phyloP scores from a whole-genome alignment of 1,284 basidiomycete genomes.

The Cronartium quercuum region DNA sequence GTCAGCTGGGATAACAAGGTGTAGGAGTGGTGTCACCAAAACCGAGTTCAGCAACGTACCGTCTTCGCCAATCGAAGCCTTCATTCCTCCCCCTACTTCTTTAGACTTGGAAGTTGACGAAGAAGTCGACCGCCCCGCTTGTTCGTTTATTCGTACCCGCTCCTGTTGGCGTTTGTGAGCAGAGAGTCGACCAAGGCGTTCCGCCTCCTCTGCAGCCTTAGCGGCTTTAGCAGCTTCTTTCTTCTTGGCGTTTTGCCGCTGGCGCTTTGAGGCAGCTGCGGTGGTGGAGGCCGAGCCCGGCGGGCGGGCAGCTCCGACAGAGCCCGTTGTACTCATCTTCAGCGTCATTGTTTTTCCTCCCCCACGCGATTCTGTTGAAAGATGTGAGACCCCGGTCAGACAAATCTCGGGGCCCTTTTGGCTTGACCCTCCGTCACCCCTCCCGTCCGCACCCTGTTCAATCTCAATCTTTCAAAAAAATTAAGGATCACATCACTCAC shows the following conservation, averaged over 20 bases:
- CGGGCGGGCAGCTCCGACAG: not conserved
- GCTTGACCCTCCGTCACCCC: not conserved
- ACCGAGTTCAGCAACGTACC: too few relatives aligned
- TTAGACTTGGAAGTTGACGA: not conserved
- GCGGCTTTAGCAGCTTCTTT: constrained; percentile 31
- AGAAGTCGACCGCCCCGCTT: not conserved
- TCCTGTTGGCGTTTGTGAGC: constrained; percentile 33
- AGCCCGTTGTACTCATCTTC: not conserved
- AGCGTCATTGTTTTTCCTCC: not conserved
- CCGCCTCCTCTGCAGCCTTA: constrained; percentile 21
- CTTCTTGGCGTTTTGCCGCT: constrained; percentile 36
- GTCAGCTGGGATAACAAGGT: too few relatives aligned
- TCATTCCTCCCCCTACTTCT: not conserved
- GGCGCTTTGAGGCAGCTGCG: constrained; percentile 23
- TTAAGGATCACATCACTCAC: not conserved
- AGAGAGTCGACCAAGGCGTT: constrained; percentile 15
- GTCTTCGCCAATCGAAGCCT: not conserved
- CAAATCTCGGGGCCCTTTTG: not conserved
- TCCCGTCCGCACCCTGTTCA: too few relatives aligned
- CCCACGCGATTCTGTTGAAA: not conserved
- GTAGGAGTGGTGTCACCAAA: not conserved
- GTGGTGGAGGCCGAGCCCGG: not conserved
- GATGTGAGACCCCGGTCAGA: not conserved
- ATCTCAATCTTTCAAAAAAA: not conserved
- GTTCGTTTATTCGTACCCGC: constrained; percentile 13